phyloP scores from a whole-genome alignment of 208 protist genomes.

The Leishmania tropica region DNA sequence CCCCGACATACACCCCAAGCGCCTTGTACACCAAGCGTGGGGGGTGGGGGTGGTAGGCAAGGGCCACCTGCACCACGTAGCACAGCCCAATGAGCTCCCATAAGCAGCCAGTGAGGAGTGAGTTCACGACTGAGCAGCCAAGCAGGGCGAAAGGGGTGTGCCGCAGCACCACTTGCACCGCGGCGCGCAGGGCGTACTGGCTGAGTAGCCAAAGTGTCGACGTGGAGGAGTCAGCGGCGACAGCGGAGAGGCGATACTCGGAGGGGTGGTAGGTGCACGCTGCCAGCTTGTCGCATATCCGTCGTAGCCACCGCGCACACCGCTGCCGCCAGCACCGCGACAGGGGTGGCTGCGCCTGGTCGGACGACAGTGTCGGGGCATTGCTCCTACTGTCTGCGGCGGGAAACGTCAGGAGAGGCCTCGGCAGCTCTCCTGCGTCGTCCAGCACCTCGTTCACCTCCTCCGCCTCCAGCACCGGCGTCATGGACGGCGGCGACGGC shows the following conservation, averaged over 20 bases:
- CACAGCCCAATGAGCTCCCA: constrained; percentile 53
- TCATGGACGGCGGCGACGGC: neutral
- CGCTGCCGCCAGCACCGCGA: constrained; percentile 16
- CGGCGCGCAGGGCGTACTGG: constrained; percentile 22
- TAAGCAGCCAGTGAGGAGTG: constrained; percentile 46
- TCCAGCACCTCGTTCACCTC: neutral
- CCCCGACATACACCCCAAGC: constrained; percentile 35
- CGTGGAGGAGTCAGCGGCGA: constrained; percentile 1
- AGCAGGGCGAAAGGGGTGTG: constrained; percentile 44
- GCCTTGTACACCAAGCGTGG: constrained; percentile 38
- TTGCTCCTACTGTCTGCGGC: neutral
- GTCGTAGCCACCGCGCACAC: constrained; percentile 13
- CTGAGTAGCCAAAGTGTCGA: constrained; percentile 20
- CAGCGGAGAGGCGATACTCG: constrained; percentile 18
- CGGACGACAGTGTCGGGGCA: neutral
- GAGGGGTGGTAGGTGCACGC: constrained; percentile 52
- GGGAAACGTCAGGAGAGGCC: neutral
- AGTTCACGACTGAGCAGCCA: constrained; percentile 33
- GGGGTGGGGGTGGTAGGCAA: constrained; percentile 49
- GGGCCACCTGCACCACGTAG: constrained; percentile 49
- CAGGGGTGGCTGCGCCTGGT: neutral
- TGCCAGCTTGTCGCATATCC: constrained; percentile 30
- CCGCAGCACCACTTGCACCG: constrained; percentile 34
- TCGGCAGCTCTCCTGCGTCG: neutral
- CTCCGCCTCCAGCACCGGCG: neutral